phyloP scores from a whole-genome alignment of 2,329 filamentous ascomycete genomes.

The Pseudocercospora musae region DNA sequence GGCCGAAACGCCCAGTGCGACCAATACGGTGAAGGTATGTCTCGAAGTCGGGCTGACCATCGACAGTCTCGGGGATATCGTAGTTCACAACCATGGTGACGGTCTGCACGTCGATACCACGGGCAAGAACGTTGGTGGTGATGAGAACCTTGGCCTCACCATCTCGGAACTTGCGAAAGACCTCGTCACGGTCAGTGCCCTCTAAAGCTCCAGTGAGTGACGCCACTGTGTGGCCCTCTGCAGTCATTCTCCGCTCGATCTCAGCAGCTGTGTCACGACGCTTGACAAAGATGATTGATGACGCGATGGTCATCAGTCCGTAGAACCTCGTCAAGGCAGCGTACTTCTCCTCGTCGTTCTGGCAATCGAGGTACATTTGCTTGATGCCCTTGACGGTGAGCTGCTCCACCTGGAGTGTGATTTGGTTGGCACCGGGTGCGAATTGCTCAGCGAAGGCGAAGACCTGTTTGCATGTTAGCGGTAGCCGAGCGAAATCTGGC shows the following conservation, averaged over 20 bases:
- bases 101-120: conserved; percentile 86
- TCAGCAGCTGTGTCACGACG: conserved; percentile 80
- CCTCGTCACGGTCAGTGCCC: conserved; percentile 73
- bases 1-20: conserved; percentile 92
- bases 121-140: conserved; percentile 92
- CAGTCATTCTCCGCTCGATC: conserved; percentile 81
- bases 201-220: conserved; percentile 87
- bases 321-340: conserved; percentile 87
- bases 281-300: conserved; percentile 98
- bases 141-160: conserved; percentile 94
- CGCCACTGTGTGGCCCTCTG: conserved; percentile 87
- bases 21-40: conserved; percentile 98
- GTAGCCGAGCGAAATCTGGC: not conserved
- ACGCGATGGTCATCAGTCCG: conserved; percentile 91
- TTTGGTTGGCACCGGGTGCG: conserved; percentile 78
- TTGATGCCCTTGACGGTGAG: conserved; percentile 96
- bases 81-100: conserved; percentile 99
- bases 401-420: conserved; percentile 85
- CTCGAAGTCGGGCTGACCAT: conserved; percentile 77
- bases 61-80: conserved; percentile 54
- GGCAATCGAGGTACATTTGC: conserved; percentile 95
- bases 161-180: conserved; percentile 81
- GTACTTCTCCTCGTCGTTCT: conserved; percentile 78
- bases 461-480: conserved; percentile 46
- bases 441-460: conserved; percentile 79